Evolutionary conservation across 108 stramenopile genomes (phyloP), one percentile per base, ranked within the genome.

Genomic region (Asterionellopsis glacialis): DNA sequence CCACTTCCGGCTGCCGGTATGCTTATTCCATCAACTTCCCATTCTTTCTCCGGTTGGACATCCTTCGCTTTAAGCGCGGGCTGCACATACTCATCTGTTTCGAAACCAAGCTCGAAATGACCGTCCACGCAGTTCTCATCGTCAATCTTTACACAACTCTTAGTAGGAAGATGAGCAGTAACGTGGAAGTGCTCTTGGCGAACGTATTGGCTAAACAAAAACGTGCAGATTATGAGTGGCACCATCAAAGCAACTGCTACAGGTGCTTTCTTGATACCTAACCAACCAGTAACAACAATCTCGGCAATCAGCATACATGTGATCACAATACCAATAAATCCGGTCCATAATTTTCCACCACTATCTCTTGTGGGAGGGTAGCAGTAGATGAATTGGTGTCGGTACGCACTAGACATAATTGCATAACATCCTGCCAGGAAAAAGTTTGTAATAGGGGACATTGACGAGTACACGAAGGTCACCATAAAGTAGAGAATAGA

Each of bases 311-410:
- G 53, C 64, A 87, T 77, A 18, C 52, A 68, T 5, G 65, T 61
- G 9, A 79, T 68, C 4, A 80, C 51, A 14, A 87, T 55, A 24
- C 60, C 38, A 33, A 79, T 61, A 55, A 88, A 84, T 15, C 65
- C 56, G 9, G 67, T 54, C 83, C 80, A 84, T 7, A 89, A 49
- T 42, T 80, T 72, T 5, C 88, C 88, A 47, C 88, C 88, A 57
- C 62, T 65, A 60, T 89, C 88, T 22, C 82, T 78, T 22, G 59
- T 57, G 13, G 77, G 70, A 0, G 80, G 80, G 51, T 89, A 89
- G 11, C 81, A 80, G 58, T 70, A 89, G 12, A 89, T 65, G 33
- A 85, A 75, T 47, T 89, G 84, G 61, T 84, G 65, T 21, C 82
- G 77, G 54, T 79, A 84, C 14, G 50, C 70, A 42, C 77, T 67